Conservation (phyloP, 768 basidiomycete species). For the Phlegmacium glaucopus region DNA sequence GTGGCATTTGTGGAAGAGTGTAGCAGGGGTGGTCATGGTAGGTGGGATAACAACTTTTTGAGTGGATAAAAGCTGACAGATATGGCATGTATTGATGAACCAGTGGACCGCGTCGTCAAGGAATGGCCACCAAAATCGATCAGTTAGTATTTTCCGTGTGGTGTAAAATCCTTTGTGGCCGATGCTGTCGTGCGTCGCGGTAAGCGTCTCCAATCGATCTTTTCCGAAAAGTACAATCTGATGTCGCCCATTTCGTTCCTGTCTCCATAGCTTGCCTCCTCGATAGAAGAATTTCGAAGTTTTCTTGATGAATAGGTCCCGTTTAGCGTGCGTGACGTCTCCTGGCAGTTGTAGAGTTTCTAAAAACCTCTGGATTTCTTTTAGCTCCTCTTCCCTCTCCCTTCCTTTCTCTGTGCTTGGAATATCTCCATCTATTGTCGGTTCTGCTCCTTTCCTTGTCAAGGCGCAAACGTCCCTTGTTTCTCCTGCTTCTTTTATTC, state of each 20-base stretch:
- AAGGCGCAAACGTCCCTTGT: neutral
- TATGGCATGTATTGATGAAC: conserved; percentile 30
- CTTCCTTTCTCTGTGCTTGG: conserved; percentile 4
- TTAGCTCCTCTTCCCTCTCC: conserved; percentile 7
- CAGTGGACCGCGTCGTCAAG: conserved; percentile 21
- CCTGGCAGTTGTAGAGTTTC: neutral
- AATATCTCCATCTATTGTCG: neutral
- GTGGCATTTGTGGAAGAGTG: conserved; percentile 26
- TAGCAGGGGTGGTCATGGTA: conserved; percentile 13
- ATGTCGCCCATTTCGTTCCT: conserved; percentile 11
- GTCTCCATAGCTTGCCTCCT: conserved; percentile 7
- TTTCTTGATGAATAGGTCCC: conserved; percentile 2
- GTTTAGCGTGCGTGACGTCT: neutral
- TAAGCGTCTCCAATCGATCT: conserved; percentile 9
- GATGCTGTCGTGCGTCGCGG: conserved; percentile 17
- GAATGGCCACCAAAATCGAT: conserved; percentile 18
- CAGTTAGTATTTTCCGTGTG: conserved; percentile 7
- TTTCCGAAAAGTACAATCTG: conserved; percentile 6
- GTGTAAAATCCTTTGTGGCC: conserved; percentile 22
- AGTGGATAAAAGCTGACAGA: conserved; percentile 27
- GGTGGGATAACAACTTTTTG: conserved; percentile 22
- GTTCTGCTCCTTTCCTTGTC: neutral
- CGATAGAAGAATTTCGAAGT: conserved; percentile 5
- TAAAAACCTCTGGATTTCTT: conserved; percentile 10
- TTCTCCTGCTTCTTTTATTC: neutral